Conservation (phyloP, 1,139 yeast species). For the Taphrina wiesneri region DNA sequence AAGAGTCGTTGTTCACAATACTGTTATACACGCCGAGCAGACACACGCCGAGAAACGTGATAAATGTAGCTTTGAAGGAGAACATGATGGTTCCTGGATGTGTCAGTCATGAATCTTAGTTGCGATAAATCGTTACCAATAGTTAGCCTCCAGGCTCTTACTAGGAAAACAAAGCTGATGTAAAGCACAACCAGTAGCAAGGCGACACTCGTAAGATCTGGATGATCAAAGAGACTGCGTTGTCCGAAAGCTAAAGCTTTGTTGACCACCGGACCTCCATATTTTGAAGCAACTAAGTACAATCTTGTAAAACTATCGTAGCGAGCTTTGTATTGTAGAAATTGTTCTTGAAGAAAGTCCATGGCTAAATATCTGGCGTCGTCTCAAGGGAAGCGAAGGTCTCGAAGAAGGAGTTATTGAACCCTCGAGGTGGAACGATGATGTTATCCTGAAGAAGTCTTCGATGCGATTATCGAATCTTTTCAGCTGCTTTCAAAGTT, state of each 20-base stretch:
- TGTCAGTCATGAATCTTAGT: background rate
- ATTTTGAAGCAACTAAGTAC: background rate
- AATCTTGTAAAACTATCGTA: background rate
- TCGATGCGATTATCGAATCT: no score
- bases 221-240: slow-evolving; percentile 1
- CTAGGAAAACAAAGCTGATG: slow-evolving; percentile 24
- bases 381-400: no score
- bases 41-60: background rate
- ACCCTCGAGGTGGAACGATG: no score
- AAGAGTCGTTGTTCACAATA: slow-evolving; percentile 1
- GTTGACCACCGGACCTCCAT: background rate
- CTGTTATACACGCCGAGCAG: slow-evolving; percentile 14
- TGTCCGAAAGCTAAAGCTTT: background rate
- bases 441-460: no score
- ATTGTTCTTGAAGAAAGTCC: slow-evolving; percentile 6
- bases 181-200: slow-evolving; percentile 18
- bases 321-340: background rate
- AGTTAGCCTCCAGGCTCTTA: slow-evolving; percentile 21
- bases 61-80: slow-evolving; percentile 8
- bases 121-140: background rate
- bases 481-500: no score
- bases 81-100: slow-evolving; percentile 10
- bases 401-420: no score
- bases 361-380: no score
- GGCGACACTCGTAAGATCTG: slow-evolving; percentile 25